These are phyloP conservation scores for Chalciporus piperatus DNA, from an alignment of 768 basidiomycete species.

Conservation along the genomic window DNA sequence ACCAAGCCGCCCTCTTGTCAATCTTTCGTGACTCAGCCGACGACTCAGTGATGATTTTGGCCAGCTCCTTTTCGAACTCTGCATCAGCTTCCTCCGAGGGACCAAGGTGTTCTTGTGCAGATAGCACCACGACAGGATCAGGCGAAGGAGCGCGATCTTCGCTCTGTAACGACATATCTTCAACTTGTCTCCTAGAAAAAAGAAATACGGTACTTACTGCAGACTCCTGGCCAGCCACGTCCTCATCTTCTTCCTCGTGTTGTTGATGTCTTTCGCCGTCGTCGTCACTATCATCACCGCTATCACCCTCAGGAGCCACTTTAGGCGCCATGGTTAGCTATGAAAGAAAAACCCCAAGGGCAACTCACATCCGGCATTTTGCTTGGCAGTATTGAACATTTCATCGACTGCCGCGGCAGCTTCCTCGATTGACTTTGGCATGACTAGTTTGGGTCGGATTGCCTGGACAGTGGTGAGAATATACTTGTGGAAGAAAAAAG, in stretches of 20 bases:
- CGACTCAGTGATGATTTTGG: constrained; percentile 89
- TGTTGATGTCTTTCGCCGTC: constrained; percentile 40
- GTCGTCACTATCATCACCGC: constrained; percentile 54
- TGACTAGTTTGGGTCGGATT: constrained; percentile 75
- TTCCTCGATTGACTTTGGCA: constrained; percentile 76
- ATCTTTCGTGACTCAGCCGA: constrained; percentile 80
- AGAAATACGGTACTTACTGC: constrained; percentile 41
- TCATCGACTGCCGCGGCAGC: constrained; percentile 89
- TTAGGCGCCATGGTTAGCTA: constrained; percentile 15
- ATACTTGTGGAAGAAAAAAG: not conserved
- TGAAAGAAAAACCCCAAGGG: not conserved
- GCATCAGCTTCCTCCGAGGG: constrained; percentile 87
- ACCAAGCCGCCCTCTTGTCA: constrained; percentile 86
- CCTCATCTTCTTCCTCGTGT: constrained; percentile 66
- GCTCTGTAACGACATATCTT: constrained; percentile 25
- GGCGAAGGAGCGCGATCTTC: constrained; percentile 79
- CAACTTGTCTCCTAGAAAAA: not conserved
- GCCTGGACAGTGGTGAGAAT: constrained; percentile 45
- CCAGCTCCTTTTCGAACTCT: constrained; percentile 93
- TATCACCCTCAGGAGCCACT: constrained; percentile 38
- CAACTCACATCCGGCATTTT: constrained; percentile 53
- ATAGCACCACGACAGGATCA: constrained; percentile 73
- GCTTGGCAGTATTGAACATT: constrained; percentile 69
- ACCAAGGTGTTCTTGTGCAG: constrained; percentile 70
- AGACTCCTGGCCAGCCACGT: constrained; percentile 46